Evolutionary conservation across 257 asterid species (phyloP).

Genomic region (Prunella vulgaris): DNA sequence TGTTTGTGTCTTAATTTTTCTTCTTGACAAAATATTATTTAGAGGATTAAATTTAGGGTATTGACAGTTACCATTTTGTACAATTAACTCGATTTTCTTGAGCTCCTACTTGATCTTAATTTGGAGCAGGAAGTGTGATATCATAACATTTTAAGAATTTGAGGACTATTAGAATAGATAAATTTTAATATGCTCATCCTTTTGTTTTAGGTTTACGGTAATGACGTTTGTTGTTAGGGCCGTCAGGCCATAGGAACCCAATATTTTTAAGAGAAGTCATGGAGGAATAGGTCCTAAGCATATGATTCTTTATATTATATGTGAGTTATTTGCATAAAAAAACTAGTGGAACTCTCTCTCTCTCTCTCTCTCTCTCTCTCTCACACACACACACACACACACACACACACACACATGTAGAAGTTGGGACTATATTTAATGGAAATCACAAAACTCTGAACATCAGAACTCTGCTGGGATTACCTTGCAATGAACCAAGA

Average conservation of each 20-base stretch:
- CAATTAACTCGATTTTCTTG: conserved; percentile 1
- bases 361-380: no score
- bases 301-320: not conserved
- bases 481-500: no score
- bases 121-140: not conserved
- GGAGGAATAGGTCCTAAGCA: not conserved
- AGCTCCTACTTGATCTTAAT: not conserved
- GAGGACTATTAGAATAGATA: not conserved
- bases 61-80: not conserved
- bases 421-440: not conserved
- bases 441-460: not conserved
- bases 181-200: not conserved
- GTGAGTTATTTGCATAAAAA: not conserved
- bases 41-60: not conserved
- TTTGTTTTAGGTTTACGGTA: not conserved
- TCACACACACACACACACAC: no score
- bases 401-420: no score
- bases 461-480: not conserved
- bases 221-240: not conserved
- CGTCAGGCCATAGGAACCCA: not conserved
- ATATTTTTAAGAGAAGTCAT: not conserved
- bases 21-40: not conserved
- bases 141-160: not conserved
- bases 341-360: not conserved
- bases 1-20: not conserved